A percentile compares a stretch with the other conserved stretches of the same genome.
phyloP scores from a whole-genome alignment of 2,329 filamentous ascomycete species.

The Daldinia sp. region DNA sequence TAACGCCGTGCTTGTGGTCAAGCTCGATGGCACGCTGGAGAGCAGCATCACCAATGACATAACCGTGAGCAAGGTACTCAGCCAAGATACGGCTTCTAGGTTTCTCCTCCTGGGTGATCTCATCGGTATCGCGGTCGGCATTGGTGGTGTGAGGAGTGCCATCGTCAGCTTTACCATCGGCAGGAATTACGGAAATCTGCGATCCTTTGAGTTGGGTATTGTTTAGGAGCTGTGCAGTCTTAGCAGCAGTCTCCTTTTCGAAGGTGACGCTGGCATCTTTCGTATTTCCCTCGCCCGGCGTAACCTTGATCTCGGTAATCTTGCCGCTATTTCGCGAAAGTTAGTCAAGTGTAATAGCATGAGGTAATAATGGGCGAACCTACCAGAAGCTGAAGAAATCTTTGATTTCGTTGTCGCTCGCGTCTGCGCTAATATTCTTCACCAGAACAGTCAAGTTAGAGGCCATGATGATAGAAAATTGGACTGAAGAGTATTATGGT shows the following conservation, averaged over 20 bases:
- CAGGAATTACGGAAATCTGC: constrained; percentile 80
- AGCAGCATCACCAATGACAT: constrained; percentile 79
- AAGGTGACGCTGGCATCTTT: constrained; percentile 95
- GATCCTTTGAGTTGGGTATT: constrained; percentile 93
- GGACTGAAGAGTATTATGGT: constrained; percentile 22
- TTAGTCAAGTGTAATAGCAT: background rate
- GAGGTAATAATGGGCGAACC: constrained; percentile 46
- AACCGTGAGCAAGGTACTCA: constrained; percentile 96
- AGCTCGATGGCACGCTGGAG: constrained; percentile 87
- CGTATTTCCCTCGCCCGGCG: constrained; percentile 69
- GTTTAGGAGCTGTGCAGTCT: constrained; percentile 95
- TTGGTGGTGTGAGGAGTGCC: constrained; percentile 68
- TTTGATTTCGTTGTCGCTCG: constrained; percentile 88
- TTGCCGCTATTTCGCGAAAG: constrained; percentile 75
- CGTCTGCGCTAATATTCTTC: constrained; percentile 85
- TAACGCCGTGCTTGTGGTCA: constrained; percentile 90
- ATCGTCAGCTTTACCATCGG: constrained; percentile 72
- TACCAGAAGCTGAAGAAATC: constrained; percentile 99
- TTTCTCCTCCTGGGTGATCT: constrained; percentile 96
- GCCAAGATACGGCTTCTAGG: constrained; percentile 92
- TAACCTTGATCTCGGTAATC: constrained; percentile 85
- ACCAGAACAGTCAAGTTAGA: constrained; percentile 80
- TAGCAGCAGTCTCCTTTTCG: constrained; percentile 95
- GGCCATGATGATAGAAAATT: constrained; percentile 60
- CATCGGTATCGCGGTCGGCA: constrained; percentile 70